phyloP scores from a whole-genome alignment of 495 filamentous ascomycete genomes.

The Aspergillus diversus region DNA sequence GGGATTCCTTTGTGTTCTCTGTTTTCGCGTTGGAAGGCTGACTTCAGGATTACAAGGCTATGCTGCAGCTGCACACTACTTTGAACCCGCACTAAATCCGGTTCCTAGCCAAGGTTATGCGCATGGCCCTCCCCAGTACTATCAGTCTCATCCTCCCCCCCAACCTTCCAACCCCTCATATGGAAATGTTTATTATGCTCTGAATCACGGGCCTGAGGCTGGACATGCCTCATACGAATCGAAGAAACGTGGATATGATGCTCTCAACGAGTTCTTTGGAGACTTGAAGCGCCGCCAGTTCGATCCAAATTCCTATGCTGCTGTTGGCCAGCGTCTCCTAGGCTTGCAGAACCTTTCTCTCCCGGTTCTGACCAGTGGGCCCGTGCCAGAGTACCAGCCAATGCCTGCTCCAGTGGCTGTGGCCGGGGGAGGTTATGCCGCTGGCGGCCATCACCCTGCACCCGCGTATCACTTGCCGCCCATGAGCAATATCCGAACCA shows the following conservation, averaged over 20 bases:
- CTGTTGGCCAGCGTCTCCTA: slow-evolving; percentile 77
- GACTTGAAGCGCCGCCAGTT: slow-evolving; percentile 88
- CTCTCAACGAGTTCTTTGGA: slow-evolving; percentile 90
- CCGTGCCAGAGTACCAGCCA: slow-evolving; percentile 65
- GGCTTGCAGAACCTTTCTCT: slow-evolving; percentile 68
- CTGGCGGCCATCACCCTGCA: slow-evolving; percentile 50
- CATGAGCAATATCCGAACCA: slow-evolving; percentile 85
- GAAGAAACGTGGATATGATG: slow-evolving; percentile 83
- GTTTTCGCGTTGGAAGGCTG: slow-evolving; percentile 7
- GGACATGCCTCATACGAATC: slow-evolving; percentile 60
- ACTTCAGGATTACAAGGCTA: slow-evolving; percentile 31
- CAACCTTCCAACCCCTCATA: slow-evolving; percentile 57
- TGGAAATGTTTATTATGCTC: slow-evolving; percentile 72
- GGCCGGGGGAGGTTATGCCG: slow-evolving; percentile 56
- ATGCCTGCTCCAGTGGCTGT: slow-evolving; percentile 60
- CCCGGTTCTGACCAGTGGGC: slow-evolving; percentile 64
- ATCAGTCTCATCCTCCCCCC: slow-evolving; percentile 58
- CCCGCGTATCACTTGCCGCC: slow-evolving; percentile 75
- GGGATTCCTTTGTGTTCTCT: neutral
- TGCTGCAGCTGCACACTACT: slow-evolving; percentile 47
- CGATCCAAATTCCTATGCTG: slow-evolving; percentile 79
- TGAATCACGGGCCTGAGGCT: slow-evolving; percentile 56
- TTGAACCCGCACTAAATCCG: slow-evolving; percentile 46
- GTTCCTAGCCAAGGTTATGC: slow-evolving; percentile 50
- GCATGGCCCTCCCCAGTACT: slow-evolving; percentile 57